These are phyloP conservation scores for Phytophthora podocarpi DNA, from an alignment of 352 stramenopile genomes.

Conservation along the genomic window DNA sequence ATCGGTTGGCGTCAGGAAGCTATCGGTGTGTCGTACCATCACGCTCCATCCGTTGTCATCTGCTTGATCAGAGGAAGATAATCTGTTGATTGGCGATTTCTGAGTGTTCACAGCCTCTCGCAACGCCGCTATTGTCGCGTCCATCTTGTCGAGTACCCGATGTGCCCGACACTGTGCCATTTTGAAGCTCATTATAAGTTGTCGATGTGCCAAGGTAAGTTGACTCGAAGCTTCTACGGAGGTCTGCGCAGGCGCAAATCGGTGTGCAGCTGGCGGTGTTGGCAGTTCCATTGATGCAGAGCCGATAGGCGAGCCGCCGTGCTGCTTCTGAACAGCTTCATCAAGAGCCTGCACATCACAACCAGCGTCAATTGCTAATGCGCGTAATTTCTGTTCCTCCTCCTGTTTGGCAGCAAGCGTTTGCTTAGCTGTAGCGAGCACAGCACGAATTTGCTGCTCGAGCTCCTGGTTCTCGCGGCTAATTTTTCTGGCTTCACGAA, in stretches of 20 bases:
- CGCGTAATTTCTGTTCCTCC: conserved; percentile 52
- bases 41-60: conserved; percentile 25
- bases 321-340: conserved; percentile 46
- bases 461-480: conserved; percentile 67
- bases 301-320: conserved; percentile 39
- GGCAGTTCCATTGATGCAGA: conserved; percentile 48
- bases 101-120: conserved; percentile 34
- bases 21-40: conserved; percentile 33
- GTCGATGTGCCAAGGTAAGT: conserved; percentile 60
- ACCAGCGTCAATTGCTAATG: conserved; percentile 43
- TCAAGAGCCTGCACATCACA: conserved; percentile 59
- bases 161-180: conserved; percentile 63
- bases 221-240: conserved; percentile 71
- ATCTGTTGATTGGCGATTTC: background rate
- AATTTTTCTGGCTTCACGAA: conserved; percentile 55
- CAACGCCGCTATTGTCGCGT: conserved; percentile 54
- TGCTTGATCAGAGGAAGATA: background rate
- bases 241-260: conserved; percentile 58
- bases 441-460: conserved; percentile 50
- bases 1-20: conserved; percentile 58
- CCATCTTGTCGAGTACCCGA: conserved; percentile 61
- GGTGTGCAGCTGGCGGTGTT: conserved; percentile 56
- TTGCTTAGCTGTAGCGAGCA: conserved; percentile 46
- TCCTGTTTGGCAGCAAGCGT: conserved; percentile 40
- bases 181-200: conserved; percentile 75